phyloP scores from a whole-genome alignment of 1,284 basidiomycete genomes.

The Heimioporus punctisporus region DNA sequence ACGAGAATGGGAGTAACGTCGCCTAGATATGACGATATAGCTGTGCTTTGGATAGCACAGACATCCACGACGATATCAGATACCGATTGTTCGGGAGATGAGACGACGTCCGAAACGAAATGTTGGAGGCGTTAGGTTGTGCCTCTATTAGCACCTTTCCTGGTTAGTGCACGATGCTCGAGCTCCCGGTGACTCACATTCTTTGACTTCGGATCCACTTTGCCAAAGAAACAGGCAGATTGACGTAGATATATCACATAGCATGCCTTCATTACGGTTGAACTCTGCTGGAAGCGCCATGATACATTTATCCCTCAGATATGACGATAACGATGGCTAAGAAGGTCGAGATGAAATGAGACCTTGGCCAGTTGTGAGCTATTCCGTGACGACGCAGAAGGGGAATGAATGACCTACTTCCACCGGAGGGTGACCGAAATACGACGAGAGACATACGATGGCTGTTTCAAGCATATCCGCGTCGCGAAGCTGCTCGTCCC shows the following conservation, averaged over 20 bases:
- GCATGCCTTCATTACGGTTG: slow-evolving; percentile 27
- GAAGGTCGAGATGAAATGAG: no score
- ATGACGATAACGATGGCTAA: no score
- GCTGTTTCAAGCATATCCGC: no score
- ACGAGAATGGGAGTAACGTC: slow-evolving; percentile 35
- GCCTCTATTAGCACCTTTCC: slow-evolving; percentile 12
- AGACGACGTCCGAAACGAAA: slow-evolving; percentile 56
- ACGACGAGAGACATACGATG: no score
- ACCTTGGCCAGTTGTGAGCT: no score
- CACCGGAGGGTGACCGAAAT: no score
- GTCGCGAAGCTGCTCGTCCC: no score
- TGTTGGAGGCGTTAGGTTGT: slow-evolving; percentile 43
- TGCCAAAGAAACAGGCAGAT: slow-evolving; percentile 51
- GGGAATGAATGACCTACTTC: no score
- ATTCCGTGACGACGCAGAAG: no score
- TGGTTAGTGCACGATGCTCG: slow-evolving; percentile 7
- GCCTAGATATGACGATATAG: slow-evolving; percentile 34
- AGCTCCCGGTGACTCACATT: slow-evolving; percentile 30
- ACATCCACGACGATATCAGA: slow-evolving; percentile 50
- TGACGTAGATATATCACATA: slow-evolving; percentile 33
- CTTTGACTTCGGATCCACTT: slow-evolving; percentile 43
- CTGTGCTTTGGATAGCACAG: slow-evolving; percentile 38
- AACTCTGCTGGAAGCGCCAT: slow-evolving; percentile 27
- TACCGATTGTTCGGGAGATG: slow-evolving; percentile 33
- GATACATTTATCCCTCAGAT: no score